These are phyloP conservation scores for Patellaria atrata DNA, from an alignment of 495 filamentous ascomycete species.

Conservation along the genomic window DNA sequence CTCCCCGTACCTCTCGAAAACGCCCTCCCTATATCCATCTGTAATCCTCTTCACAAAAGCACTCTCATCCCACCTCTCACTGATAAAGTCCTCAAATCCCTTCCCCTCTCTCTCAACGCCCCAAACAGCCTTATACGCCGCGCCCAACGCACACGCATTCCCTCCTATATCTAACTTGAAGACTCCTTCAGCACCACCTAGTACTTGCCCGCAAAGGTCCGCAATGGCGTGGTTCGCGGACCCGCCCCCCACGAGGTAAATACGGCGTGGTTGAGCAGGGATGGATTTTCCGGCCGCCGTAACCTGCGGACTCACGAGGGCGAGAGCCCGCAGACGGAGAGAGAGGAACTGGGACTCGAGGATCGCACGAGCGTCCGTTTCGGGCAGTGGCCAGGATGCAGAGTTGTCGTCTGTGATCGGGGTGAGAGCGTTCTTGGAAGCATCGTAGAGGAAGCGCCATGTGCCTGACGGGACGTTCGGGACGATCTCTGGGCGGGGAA, in stretches of 20 bases:
- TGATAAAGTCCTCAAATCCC: constrained; percentile 76
- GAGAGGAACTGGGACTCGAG: constrained; percentile 90
- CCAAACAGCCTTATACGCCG: constrained; percentile 97
- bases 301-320: constrained; percentile 42
- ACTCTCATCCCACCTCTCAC: constrained; percentile 69
- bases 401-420: constrained; percentile 25
- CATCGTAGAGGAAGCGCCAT: constrained; percentile 63
- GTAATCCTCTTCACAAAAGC: constrained; percentile 67
- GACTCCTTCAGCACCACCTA: constrained; percentile 79
- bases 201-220: constrained; percentile 62
- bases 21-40: constrained; percentile 59
- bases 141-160: constrained; percentile 87
- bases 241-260: constrained; percentile 90
- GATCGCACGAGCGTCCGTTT: constrained; percentile 69
- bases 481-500: constrained; percentile 89
- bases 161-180: constrained; percentile 89
- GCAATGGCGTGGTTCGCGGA: constrained; percentile 79
- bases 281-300: constrained; percentile 33
- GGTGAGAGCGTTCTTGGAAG: constrained; percentile 16
- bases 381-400: constrained; percentile 34
- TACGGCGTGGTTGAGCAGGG: constrained; percentile 69
- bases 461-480: constrained; percentile 72
- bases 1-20: constrained; percentile 62
- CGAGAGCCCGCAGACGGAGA: constrained; percentile 66
- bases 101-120: constrained; percentile 47